Percentiles rank a stretch among this genome's conserved stretches.
Evolutionary conservation across 2,329 filamentous ascomycete genomes (phyloP).

Genomic region (Talaromyces sp.): DNA sequence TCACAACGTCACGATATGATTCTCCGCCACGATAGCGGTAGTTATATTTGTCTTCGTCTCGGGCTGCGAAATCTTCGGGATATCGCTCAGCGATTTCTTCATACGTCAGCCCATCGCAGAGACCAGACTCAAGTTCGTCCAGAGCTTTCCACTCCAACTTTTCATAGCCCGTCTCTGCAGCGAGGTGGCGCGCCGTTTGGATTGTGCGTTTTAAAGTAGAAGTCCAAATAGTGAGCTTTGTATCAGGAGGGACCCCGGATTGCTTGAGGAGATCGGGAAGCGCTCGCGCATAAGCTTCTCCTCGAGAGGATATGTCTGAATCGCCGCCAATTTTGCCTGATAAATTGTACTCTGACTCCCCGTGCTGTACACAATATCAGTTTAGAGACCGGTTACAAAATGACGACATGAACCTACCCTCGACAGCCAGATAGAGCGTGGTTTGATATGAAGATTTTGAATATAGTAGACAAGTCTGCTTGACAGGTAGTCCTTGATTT

Average conservation of each 20-base stretch:
- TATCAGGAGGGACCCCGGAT: conserved; percentile 68
- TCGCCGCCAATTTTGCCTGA: conserved; percentile 90
- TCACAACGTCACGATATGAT: conserved; percentile 93
- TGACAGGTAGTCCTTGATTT: conserved; percentile 93
- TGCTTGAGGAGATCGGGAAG: conserved; percentile 78
- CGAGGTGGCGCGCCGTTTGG: conserved; percentile 79
- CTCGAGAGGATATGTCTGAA: conserved; percentile 75
- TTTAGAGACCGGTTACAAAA: background rate
- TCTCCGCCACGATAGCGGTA: conserved; percentile 97
- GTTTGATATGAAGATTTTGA: conserved; percentile 97
- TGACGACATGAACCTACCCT: conserved; percentile 56
- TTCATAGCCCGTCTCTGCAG: conserved; percentile 64
- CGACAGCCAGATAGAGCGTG: conserved; percentile 93
- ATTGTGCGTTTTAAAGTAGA: conserved; percentile 79
- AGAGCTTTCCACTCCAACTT: conserved; percentile 98
- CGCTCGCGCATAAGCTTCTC: conserved; percentile 78
- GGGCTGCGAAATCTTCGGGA: conserved; percentile 89
- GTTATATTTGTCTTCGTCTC: conserved; percentile 99
- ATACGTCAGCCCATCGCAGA: conserved; percentile 95
- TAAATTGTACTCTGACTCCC: conserved; percentile 89
- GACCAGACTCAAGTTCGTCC: conserved; percentile 91
- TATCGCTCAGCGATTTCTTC: conserved; percentile 87
- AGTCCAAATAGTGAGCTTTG: conserved; percentile 66
- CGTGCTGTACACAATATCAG: conserved; percentile 57
- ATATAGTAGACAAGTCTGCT: conserved; percentile 96